phyloP scores from a whole-genome alignment of 371 early-diverging fungal species.

The Umbelopsis sp. region DNA sequence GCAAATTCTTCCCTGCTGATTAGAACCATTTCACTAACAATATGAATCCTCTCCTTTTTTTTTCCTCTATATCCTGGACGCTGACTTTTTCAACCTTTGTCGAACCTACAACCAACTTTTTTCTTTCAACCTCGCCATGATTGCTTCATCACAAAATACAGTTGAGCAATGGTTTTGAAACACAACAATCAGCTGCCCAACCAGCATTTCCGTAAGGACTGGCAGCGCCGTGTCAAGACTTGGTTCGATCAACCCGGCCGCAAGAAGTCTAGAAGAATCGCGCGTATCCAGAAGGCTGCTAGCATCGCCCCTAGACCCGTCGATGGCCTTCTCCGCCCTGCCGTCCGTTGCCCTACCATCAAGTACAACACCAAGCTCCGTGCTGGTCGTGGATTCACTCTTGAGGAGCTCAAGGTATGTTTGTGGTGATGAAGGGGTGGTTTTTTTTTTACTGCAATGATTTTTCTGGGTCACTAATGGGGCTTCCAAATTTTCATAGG shows the following conservation, averaged over 20 bases:
- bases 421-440: background rate
- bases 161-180: constrained; percentile 70
- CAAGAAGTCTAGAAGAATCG: constrained; percentile 88
- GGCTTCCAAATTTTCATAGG: constrained; percentile 42
- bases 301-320: constrained; percentile 96
- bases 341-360: constrained; percentile 96
- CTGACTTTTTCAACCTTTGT: background rate
- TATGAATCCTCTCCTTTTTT: background rate
- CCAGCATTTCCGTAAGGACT: constrained; percentile 99
- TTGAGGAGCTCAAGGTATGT: constrained; percentile 95
- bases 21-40: background rate
- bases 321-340: constrained; percentile 97
- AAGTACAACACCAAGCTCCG: constrained; percentile 99
- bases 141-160: background rate
- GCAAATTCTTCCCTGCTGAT: too few species aligned
- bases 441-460: background rate
- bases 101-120: background rate
- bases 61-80: background rate
- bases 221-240: constrained; percentile 96
- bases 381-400: constrained; percentile 98
- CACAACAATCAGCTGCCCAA: constrained; percentile 99
- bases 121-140: background rate
- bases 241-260: constrained; percentile 99
- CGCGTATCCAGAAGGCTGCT: constrained; percentile 95
- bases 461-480: too few species aligned